phyloP scores from a whole-genome alignment of 2,329 filamentous ascomycete species.

The Emydomyces testavorans region DNA sequence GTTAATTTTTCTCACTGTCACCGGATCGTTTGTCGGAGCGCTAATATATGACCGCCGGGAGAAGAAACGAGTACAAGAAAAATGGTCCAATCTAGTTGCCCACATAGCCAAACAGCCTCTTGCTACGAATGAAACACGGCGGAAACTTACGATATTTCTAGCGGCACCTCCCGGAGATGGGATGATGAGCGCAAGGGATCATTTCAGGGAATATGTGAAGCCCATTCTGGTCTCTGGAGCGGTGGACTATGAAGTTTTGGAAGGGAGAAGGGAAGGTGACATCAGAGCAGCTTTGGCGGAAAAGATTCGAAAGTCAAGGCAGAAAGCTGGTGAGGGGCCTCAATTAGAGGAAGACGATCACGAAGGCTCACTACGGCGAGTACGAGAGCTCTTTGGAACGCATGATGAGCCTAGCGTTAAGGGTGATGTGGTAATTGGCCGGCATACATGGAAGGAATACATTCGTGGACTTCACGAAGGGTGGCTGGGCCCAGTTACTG shows the following conservation, averaged over 20 bases:
- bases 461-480: conserved; percentile 86
- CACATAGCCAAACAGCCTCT: conserved; percentile 71
- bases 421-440: conserved; percentile 79
- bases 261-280: conserved; percentile 86
- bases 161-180: conserved; percentile 79
- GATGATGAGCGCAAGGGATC: conserved; percentile 72
- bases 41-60: conserved; percentile 87
- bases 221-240: conserved; percentile 80
- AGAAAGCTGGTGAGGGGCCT: conserved; percentile 48
- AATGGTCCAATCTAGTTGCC: conserved; percentile 76
- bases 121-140: conserved; percentile 59
- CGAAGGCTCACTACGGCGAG: conserved; percentile 50
- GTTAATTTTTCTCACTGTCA: conserved; percentile 84
- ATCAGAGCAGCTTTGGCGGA: conserved; percentile 77
- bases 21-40: conserved; percentile 63
- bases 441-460: conserved; percentile 97
- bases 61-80: conserved; percentile 71
- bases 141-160: conserved; percentile 76
- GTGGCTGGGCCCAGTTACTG: conserved; percentile 75
- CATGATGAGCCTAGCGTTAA: conserved; percentile 59
- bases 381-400: conserved; percentile 56
- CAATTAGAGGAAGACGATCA: conserved; percentile 37
- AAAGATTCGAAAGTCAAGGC: conserved; percentile 58
- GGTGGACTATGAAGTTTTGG: conserved; percentile 90
- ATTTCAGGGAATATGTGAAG: conserved; percentile 94